Base-by-base conservation (phyloP, 352 stramenopile species). In the Lagenidium giganteum region DNA sequence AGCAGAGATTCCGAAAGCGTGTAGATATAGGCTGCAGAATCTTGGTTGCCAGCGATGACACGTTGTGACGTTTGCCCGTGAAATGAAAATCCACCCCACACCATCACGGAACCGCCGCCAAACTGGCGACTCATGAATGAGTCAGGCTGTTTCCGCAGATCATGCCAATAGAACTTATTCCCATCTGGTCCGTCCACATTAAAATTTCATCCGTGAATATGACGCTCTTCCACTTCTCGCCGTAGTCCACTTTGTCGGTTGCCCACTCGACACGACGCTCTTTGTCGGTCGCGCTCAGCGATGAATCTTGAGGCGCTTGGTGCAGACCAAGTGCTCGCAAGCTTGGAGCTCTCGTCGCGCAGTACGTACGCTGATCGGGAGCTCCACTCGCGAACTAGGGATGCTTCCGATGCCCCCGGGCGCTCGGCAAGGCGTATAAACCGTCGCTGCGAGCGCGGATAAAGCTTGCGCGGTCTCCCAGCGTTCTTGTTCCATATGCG, bases 121-220 rank as follows among this genome's bases (percentile, higher is more conserved):
- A 21, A 24, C 11, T 48, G 41, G 13, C 27, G 47, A n/a, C 25
- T 25, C 3, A 18, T 17, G 30, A 11, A 17, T 23, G n/a, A 21
- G n/a, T 40, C 8, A 4, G 20, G 1, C 3, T 20, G 29, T 6
- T 18, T 8, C 0, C 44, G 46, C 0, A 61, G 1, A 31, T 67
- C 59, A 0, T 42, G 46, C 56, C 64, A 81, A 23, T 63, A 67
- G 11, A 43, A 11, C 23, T 67, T 42, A 8, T 51, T 57, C 0
- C 61, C 54, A 18, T 80, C 64, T 2, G 54, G 57, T 0, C 61
- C 64, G 17, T 76, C 64, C 4, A 68, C 29, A 31, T 67, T 73
- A 25, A 51, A 73, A 21, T 65, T 70, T 73, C 57, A 12, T 80
- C 57, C 0, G 60, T 69, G 30, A 70, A 74, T 40, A 74, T 57